A percentile compares a stretch with the other conserved stretches of the same genome.
phyloP scores from a whole-genome alignment of 495 filamentous ascomycete species.

The Ascodesmis nigricans region DNA sequence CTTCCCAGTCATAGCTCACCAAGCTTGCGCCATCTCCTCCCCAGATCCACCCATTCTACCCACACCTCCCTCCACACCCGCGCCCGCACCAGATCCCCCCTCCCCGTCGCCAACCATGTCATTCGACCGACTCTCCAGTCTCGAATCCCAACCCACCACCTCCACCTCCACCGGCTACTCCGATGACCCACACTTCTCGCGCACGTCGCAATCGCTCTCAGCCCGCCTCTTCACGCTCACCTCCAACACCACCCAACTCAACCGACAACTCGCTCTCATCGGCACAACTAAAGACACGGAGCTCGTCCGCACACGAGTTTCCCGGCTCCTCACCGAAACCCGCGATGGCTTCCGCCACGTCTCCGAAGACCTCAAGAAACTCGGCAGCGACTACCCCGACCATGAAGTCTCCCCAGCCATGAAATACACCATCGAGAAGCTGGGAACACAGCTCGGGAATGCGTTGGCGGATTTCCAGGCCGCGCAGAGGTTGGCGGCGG shows the following conservation, averaged over 20 bases:
- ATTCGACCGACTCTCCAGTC: conserved; percentile 60
- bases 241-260: conserved; percentile 60
- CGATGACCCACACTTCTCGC: conserved; percentile 84
- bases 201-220: conserved; percentile 56
- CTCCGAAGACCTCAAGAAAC: conserved; percentile 78
- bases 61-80: too few species aligned
- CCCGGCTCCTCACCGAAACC: conserved; percentile 64
- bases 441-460: conserved; percentile 74
- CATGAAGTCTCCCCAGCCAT: conserved; percentile 41
- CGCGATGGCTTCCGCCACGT: conserved; percentile 73
- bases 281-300: conserved; percentile 84
- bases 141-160: conserved; percentile 62
- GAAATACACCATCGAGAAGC: conserved; percentile 71
- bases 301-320: conserved; percentile 71
- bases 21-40: too few species aligned
- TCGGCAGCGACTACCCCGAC: conserved; percentile 75
- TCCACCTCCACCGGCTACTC: conserved; percentile 47
- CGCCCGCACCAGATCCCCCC: too few species aligned
- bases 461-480: conserved; percentile 75
- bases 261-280: conserved; percentile 56
- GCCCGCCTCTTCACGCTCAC: conserved; percentile 73
- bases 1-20: too few species aligned
- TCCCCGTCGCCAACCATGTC: too few species aligned
- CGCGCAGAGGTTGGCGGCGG: conserved; percentile 67
- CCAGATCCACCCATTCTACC: too few species aligned